A percentile compares a stretch with the other conserved stretches of the same genome.
Evolutionary conservation across 2,329 filamentous ascomycete genomes (phyloP).

Genomic region (Fusarium sp.): DNA sequence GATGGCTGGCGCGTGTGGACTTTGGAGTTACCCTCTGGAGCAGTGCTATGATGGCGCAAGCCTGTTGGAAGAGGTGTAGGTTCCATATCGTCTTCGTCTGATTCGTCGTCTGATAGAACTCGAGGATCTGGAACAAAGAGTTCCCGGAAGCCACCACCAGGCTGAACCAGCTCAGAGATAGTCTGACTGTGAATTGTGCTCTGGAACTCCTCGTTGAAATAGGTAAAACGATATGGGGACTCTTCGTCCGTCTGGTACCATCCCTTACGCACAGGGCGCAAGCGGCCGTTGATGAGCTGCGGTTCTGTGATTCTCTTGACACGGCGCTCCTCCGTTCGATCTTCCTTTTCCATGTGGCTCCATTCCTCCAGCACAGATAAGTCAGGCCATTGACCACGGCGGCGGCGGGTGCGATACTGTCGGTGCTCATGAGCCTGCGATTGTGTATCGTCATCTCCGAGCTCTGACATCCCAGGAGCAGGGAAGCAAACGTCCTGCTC

Average conservation of each 20-base stretch:
- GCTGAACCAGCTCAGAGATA: slow-evolving; percentile 90
- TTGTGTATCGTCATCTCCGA: slow-evolving; percentile 77
- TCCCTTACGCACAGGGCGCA: slow-evolving; percentile 78
- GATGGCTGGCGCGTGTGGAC: slow-evolving; percentile 57
- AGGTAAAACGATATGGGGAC: slow-evolving; percentile 92
- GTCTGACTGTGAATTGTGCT: slow-evolving; percentile 96
- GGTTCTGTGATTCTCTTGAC: slow-evolving; percentile 95
- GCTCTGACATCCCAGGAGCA: slow-evolving; percentile 73
- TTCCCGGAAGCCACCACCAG: slow-evolving; percentile 82
- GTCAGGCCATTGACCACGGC: slow-evolving; percentile 84
- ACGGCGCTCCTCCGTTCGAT: slow-evolving; percentile 78
- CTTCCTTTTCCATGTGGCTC: slow-evolving; percentile 88
- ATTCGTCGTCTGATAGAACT: slow-evolving; percentile 75
- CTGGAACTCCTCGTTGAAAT: slow-evolving; percentile 97
- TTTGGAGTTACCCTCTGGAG: slow-evolving; percentile 52
- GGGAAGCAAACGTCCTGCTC: slow-evolving; percentile 95
- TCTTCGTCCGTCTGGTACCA: slow-evolving; percentile 93
- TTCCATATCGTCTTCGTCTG: slow-evolving; percentile 68
- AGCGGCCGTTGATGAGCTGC: slow-evolving; percentile 85
- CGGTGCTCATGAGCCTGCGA: slow-evolving; percentile 52
- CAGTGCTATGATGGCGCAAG: slow-evolving; percentile 33
- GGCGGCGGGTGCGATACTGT: slow-evolving; percentile 58
- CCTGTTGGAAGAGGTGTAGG: slow-evolving; percentile 37
- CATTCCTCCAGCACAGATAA: slow-evolving; percentile 85
- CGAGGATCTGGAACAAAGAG: slow-evolving; percentile 90